Conservation (phyloP, 73 alveolate species). For the Tetrahymena borealis region DNA sequence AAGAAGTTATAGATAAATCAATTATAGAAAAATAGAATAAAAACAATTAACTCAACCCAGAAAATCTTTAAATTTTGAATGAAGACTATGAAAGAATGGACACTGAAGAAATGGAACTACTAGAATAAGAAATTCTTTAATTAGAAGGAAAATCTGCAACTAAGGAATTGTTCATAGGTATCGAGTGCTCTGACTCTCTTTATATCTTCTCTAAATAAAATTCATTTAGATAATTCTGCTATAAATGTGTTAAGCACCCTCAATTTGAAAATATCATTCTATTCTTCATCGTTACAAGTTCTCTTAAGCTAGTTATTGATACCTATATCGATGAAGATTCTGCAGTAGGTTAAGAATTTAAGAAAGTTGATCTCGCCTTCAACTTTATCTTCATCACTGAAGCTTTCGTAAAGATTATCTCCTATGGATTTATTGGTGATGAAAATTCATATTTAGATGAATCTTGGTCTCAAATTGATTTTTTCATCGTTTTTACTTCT, state of each 20-base stretch:
- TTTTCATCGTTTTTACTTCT: constrained; percentile 73
- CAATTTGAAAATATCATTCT: constrained; percentile 72
- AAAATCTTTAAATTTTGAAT: neutral
- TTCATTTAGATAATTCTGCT: constrained; percentile 63
- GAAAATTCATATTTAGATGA: constrained; percentile 69
- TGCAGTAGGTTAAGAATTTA: neutral
- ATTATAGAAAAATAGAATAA: neutral
- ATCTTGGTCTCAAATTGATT: constrained; percentile 85
- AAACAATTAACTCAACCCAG: constrained; percentile 6
- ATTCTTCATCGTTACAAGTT: constrained; percentile 66
- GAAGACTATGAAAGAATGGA: constrained; percentile 46
- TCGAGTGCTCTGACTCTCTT: constrained; percentile 72
- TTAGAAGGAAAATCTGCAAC: constrained; percentile 40
- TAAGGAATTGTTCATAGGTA: constrained; percentile 68
- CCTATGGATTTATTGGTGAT: constrained; percentile 50
- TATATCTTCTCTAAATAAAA: constrained; percentile 70
- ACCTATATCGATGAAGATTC: constrained; percentile 54
- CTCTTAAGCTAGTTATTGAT: constrained; percentile 78
- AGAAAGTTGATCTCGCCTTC: constrained; percentile 33
- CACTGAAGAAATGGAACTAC: constrained; percentile 39
- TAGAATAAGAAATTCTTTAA: constrained; percentile 45
- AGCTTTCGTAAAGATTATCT: constrained; percentile 46
- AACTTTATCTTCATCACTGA: constrained; percentile 55
- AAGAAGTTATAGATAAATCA: neutral
- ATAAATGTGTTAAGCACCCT: constrained; percentile 51